A percentile compares a stretch with the other conserved stretches of the same genome.
Evolutionary conservation across 2,329 filamentous ascomycete genomes (phyloP).

Genomic region (Colletotrichum magnum): DNA sequence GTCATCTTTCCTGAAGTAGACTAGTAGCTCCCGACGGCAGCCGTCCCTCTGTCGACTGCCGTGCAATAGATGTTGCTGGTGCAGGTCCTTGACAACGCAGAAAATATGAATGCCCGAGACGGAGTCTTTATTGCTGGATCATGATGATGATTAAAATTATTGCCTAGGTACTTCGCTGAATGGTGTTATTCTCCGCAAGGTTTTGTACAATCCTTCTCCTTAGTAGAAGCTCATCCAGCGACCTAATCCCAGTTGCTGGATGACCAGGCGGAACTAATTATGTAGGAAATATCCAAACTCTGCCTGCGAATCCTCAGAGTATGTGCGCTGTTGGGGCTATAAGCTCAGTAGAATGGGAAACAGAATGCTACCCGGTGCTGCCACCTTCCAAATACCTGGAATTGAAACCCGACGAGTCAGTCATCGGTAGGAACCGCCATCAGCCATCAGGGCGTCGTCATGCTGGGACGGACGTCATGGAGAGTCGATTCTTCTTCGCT

Average conservation of each 20-base stretch:
- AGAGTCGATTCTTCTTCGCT: conserved; percentile 61
- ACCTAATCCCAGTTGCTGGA: background rate
- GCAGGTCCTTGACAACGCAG: too few relatives aligned
- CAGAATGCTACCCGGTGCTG: too few relatives aligned
- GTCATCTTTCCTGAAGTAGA: conserved; percentile 8
- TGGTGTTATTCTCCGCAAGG: conserved; percentile 28
- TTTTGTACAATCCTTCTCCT: conserved; percentile 8
- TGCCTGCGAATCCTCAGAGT: too few relatives aligned
- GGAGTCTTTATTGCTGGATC: background rate
- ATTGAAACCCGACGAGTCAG: background rate
- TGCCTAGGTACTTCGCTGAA: background rate
- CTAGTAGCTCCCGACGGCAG: too few relatives aligned
- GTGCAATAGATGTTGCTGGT: too few relatives aligned
- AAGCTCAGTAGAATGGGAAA: too few relatives aligned
- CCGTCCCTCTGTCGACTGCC: too few relatives aligned
- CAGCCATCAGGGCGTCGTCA: background rate
- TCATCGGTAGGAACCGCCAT: background rate
- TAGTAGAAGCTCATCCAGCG: background rate
- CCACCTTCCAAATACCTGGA: too few relatives aligned
- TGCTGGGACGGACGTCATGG: conserved; percentile 47
- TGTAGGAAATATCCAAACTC: too few relatives aligned
- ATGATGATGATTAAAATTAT: conserved; percentile 5
- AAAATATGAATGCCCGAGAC: too few relatives aligned
- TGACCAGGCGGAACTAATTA: too few relatives aligned
- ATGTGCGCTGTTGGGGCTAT: too few relatives aligned